Conservation (phyloP, 116 monocot species). For the Trichopus zeylanicus region DNA sequence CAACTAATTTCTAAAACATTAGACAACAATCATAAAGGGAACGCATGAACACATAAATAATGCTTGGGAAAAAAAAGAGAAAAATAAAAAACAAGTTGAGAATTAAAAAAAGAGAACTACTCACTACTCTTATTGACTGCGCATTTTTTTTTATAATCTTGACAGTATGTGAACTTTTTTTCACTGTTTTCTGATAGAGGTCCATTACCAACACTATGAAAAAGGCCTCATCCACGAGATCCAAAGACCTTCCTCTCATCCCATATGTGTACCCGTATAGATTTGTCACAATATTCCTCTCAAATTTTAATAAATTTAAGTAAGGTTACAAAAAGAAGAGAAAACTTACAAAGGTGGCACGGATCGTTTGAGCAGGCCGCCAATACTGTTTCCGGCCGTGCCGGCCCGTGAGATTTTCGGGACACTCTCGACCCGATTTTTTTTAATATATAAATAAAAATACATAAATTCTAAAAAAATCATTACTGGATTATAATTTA, state of each 20-base stretch:
- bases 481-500: no score
- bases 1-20: slow-evolving; percentile 68
- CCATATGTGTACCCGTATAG: slow-evolving; percentile 83
- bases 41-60: not conserved
- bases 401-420: no score
- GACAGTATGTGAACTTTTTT: slow-evolving; percentile 47
- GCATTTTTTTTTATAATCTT: slow-evolving; percentile 81
- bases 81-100: not conserved
- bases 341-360: no score
- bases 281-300: no score
- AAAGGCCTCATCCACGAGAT: slow-evolving; percentile 67
- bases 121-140: slow-evolving; percentile 70
- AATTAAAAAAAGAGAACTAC: slow-evolving; percentile 12
- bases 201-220: slow-evolving; percentile 69
- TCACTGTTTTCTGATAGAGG: slow-evolving; percentile 44
- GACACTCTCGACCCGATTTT: no score
- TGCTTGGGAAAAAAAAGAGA: not conserved
- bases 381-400: no score
- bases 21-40: not conserved
- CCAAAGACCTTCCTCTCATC: slow-evolving; percentile 99
- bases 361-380: no score
- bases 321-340: no score
- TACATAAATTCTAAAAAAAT: no score
- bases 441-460: no score
- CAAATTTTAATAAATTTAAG: no score